Base-by-base conservation (phyloP, 1,139 yeast species). In the Nakaseomyces uthaithaninus region DNA sequence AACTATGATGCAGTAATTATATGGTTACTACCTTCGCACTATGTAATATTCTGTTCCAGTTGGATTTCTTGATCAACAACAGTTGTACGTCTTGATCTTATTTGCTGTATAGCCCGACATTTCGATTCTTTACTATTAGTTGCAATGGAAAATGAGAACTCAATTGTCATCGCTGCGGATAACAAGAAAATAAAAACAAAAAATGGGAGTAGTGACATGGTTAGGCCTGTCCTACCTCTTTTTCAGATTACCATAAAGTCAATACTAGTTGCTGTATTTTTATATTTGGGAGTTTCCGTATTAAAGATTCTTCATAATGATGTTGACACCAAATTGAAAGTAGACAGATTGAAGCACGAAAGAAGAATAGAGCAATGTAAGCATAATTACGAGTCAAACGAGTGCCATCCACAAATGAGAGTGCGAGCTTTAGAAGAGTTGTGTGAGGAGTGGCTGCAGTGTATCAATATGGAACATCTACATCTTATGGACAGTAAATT, bases 371-470 rank as follows among this genome's bases (percentile, higher is more conserved):
- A 66, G 22, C 63, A 64, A 25, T 80, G 89, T 55, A 59, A 68
- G 15, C 60, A 71, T 23, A 62, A 71, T 10, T 81, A 74, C 55
- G 45, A 60, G 33, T 74, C 67, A 11, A 81, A 80, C 56, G 62
- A 66, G 28, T 81, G 91, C 54, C 65, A 65, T 16, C 79, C 80
- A 1, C 75, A 66, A 3, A 60, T 67, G 3, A 62, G 75, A n/a
- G 77, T 72, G 0, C 83, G 87, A 0, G 80, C 78, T 2, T 54
- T 80, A 40, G 76, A 72, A 44, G 62, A 63, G 15, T 67, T 69
- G 33, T 81, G 91, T 55, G 65, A 67, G 19, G 66, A 68, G 43
- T 81, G 84, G 84, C 67, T 66, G 42, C 67, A 70, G 40, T 80
- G 89, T 51, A 77, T 79, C 78, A 66, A 66, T 39, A 74, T 72